A percentile compares a stretch with the other conserved stretches of the same genome.
Conservation (phyloP, 1,284 basidiomycete species). For the Blastosporella zonata region DNA sequence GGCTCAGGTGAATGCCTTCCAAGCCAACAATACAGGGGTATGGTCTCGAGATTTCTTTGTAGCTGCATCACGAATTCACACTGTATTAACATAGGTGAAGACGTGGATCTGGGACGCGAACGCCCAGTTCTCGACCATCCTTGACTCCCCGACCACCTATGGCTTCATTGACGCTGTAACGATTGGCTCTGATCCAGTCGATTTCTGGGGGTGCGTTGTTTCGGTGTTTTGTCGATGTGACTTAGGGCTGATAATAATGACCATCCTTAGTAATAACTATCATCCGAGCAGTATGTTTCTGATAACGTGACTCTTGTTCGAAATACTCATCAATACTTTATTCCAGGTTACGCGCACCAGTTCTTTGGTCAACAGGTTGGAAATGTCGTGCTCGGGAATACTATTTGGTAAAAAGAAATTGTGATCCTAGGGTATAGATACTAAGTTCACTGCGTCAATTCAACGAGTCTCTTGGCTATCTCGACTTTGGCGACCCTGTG, state of each 20-base stretch:
- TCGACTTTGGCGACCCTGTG: no score
- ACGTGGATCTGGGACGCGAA: conserved; percentile 54
- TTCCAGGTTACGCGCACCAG: conserved; percentile 35
- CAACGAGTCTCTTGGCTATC: no score
- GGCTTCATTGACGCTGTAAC: conserved; percentile 53
- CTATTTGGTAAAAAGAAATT: conserved; percentile 30
- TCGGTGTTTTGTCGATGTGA: neutral
- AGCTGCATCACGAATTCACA: neutral
- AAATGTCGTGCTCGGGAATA: conserved; percentile 29
- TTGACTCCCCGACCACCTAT: conserved; percentile 45
- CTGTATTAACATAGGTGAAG: conserved; percentile 33
- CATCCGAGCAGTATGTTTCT: conserved; percentile 43
- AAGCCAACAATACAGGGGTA: conserved; percentile 44
- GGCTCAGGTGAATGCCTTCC: conserved; percentile 36
- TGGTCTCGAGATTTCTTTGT: conserved; percentile 8
- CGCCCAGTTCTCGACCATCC: conserved; percentile 47
- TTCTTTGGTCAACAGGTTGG: conserved; percentile 38
- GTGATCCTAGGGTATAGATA: no score
- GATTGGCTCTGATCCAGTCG: conserved; percentile 40
- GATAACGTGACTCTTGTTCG: neutral
- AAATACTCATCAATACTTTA: conserved; percentile 2
- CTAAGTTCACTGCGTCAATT: no score
- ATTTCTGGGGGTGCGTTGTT: conserved; percentile 54
- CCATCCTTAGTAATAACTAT: conserved; percentile 39
- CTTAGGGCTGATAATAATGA: neutral